Percentiles rank a stretch among this genome's conserved stretches.
Evolutionary conservation across 305 asterid species (phyloP).

Genomic region (Fraxinus platypoda): DNA sequence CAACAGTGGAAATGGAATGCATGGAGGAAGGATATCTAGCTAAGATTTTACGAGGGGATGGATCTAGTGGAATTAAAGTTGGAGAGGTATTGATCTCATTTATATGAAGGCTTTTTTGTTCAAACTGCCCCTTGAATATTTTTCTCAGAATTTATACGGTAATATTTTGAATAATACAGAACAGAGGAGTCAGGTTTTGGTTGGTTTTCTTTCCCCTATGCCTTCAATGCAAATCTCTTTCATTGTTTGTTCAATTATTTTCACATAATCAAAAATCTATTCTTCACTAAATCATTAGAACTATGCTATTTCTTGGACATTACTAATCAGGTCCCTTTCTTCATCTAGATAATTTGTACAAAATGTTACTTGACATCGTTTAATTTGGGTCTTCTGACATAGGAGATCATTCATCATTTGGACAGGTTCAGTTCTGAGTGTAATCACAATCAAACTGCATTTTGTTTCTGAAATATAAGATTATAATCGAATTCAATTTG

Average conservation of each 20-base stretch:
- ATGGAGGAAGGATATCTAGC: conserved; percentile 99
- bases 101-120: conserved; percentile 2
- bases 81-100: conserved; percentile 76
- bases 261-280: background rate
- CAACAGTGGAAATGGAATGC: conserved; percentile 99
- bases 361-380: background rate
- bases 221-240: background rate
- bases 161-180: conserved; percentile 10
- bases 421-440: background rate
- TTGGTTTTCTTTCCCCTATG: background rate
- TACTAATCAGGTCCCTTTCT: background rate
- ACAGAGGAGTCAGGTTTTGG: background rate
- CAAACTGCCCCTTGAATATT: conserved; percentile 9
- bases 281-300: background rate
- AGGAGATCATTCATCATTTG: background rate
- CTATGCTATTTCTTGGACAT: background rate
- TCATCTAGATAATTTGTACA: background rate
- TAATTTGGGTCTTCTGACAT: background rate
- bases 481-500: background rate
- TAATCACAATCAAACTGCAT: background rate
- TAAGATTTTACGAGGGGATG: conserved; percentile 82
- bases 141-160: conserved; percentile 5
- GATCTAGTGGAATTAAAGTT: conserved; percentile 92
- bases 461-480: background rate
- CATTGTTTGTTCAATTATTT: background rate